A percentile compares a stretch with the other conserved stretches of the same genome.
These are phyloP conservation scores for Suillus sp. DNA, from an alignment of 768 basidiomycete genomes.

Conservation along the genomic window DNA sequence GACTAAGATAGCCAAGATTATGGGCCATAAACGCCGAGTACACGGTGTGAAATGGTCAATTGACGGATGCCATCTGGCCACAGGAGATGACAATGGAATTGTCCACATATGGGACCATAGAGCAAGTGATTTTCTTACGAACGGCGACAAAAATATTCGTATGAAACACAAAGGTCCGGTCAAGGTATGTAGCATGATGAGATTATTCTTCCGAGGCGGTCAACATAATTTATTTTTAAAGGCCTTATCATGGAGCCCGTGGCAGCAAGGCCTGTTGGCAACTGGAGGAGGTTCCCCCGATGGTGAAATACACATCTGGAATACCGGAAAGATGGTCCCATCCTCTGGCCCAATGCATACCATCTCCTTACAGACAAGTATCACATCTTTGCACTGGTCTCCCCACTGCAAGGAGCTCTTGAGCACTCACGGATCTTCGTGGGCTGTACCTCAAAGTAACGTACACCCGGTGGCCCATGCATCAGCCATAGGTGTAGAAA, in stretches of 20 bases:
- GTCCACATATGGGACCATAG: slow-evolving; percentile 49
- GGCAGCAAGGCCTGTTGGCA: slow-evolving; percentile 68
- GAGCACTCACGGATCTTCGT: slow-evolving; percentile 65
- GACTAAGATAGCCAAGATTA: slow-evolving; percentile 29
- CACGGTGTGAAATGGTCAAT: slow-evolving; percentile 45
- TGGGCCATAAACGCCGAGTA: slow-evolving; percentile 37
- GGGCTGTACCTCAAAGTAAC: slow-evolving; percentile 26
- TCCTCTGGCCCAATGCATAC: slow-evolving; percentile 51
- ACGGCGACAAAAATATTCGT: slow-evolving; percentile 37
- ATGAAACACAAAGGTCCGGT: slow-evolving; percentile 47
- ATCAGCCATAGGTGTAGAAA: slow-evolving; percentile 32
- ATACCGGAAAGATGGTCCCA: slow-evolving; percentile 41
- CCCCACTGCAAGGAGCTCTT: slow-evolving; percentile 83
- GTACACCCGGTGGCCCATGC: slow-evolving; percentile 22
- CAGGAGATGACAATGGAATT: slow-evolving; percentile 42
- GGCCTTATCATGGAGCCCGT: slow-evolving; percentile 78
- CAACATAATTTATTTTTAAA: slow-evolving; percentile 24
- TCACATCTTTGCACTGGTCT: slow-evolving; percentile 68
- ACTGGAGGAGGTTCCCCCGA: slow-evolving; percentile 69
- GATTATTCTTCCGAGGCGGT: background rate
- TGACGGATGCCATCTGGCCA: slow-evolving; percentile 43
- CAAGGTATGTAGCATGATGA: slow-evolving; percentile 34
- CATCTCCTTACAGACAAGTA: slow-evolving; percentile 46
- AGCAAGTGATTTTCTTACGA: slow-evolving; percentile 33
- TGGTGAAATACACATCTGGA: slow-evolving; percentile 57